Percentiles rank a stretch among this genome's conserved stretches.
Conservation (phyloP, 805 yeast genomes). For the Candida koratica region DNA sequence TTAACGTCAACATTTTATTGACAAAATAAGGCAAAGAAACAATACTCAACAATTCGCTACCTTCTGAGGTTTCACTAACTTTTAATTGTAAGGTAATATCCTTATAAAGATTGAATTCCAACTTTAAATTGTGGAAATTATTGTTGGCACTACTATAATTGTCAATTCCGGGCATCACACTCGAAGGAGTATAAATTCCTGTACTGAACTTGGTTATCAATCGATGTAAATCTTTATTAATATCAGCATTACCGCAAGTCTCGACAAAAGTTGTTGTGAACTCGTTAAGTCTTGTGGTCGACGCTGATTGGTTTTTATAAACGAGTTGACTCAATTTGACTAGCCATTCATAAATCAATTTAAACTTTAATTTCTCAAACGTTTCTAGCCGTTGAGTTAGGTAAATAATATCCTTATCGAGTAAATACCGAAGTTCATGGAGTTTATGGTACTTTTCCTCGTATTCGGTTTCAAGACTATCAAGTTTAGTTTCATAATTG, state of each 20-base stretch:
- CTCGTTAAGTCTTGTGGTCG: conserved; percentile 23
- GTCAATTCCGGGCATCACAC: conserved; percentile 26
- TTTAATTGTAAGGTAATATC: conserved; percentile 38
- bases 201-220: conserved; percentile 26
- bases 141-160: conserved; percentile 23
- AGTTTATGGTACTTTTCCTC: conserved; percentile 32
- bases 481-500: conserved; percentile 25
- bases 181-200: conserved; percentile 39
- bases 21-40: conserved; percentile 33
- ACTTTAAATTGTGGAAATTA: conserved; percentile 35
- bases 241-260: conserved; percentile 18
- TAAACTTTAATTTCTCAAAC: conserved; percentile 35
- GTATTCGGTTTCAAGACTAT: conserved; percentile 28
- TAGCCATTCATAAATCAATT: conserved; percentile 30
- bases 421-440: conserved; percentile 26
- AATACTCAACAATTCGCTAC: conserved; percentile 19
- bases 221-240: conserved; percentile 22
- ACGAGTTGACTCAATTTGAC: conserved; percentile 32
- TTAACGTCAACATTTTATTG: conserved; percentile 18
- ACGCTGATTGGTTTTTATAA: conserved; percentile 23
- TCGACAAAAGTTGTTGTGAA: conserved; percentile 22
- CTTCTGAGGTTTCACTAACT: conserved; percentile 15
- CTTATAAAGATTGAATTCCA: conserved; percentile 36
- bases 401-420: conserved; percentile 27
- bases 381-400: conserved; percentile 24